Evolutionary conservation across 2,329 filamentous ascomycete genomes (phyloP).

Genomic region (Periconia macrospinosa): DNA sequence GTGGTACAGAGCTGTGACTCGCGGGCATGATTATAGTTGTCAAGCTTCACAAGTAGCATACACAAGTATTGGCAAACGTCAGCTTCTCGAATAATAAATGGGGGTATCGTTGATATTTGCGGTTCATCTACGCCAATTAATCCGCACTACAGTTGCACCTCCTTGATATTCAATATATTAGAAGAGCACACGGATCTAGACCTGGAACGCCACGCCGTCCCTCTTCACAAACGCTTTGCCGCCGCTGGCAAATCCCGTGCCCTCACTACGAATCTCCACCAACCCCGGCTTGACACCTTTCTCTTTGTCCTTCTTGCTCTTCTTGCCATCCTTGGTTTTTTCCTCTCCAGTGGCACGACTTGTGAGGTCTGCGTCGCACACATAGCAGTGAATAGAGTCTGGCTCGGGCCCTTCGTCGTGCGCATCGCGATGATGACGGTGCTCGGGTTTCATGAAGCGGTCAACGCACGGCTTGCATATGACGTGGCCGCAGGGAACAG

Average conservation of each 20-base stretch:
- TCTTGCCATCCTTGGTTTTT: conserved; percentile 43
- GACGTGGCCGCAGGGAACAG: conserved; percentile 89
- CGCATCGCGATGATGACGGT: conserved; percentile 46
- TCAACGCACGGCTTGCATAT: conserved; percentile 82
- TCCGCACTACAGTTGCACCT: too few relatives aligned
- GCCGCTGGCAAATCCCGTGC: conserved; percentile 89
- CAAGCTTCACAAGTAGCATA: too few relatives aligned
- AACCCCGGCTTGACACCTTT: conserved; percentile 69
- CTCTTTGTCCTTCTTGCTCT: conserved; percentile 51
- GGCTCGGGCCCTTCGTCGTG: conserved; percentile 61
- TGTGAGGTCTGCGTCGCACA: conserved; percentile 80
- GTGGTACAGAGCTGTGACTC: too few relatives aligned
- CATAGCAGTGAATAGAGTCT: conserved; percentile 71
- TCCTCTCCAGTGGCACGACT: conserved; percentile 28
- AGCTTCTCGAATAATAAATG: too few relatives aligned
- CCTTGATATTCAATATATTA: too few relatives aligned
- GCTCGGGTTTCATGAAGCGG: conserved; percentile 68
- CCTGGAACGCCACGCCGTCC: conserved; percentile 75
- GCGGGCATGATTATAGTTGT: too few relatives aligned
- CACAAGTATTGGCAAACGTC: too few relatives aligned
- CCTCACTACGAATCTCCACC: conserved; percentile 79
- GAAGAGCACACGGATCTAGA: conserved; percentile 8
- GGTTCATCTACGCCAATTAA: too few relatives aligned
- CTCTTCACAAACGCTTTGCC: conserved; percentile 82
- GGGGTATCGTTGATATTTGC: too few relatives aligned